These are phyloP conservation scores for Neurospora tetrasperma DNA, from an alignment of 495 filamentous ascomycete species.

Conservation along the genomic window DNA sequence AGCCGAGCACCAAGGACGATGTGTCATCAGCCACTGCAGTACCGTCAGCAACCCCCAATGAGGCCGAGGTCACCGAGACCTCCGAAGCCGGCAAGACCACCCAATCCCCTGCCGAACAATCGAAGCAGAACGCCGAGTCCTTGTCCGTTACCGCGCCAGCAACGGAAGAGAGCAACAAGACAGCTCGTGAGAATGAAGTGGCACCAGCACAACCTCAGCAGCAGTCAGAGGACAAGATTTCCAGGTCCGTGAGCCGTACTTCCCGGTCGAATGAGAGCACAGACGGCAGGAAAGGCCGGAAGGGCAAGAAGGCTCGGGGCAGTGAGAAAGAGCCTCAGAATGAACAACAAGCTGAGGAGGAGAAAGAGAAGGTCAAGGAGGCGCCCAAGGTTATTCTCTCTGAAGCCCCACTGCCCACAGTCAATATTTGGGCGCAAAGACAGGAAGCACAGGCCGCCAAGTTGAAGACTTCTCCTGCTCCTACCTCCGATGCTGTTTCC, in stretches of 20 bases:
- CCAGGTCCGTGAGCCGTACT: slow-evolving; percentile 23
- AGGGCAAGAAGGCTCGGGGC: slow-evolving; percentile 37
- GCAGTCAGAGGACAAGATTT: slow-evolving; percentile 17
- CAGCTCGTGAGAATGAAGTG: slow-evolving; percentile 12
- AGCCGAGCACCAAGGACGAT: slow-evolving; percentile 57
- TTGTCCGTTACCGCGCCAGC: slow-evolving; percentile 12
- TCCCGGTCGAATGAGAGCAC: slow-evolving; percentile 29
- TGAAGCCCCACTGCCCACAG: slow-evolving; percentile 67
- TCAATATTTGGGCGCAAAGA: slow-evolving; percentile 79
- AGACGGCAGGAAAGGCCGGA: slow-evolving; percentile 35
- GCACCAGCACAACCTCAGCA: slow-evolving; percentile 8
- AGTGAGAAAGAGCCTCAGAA: slow-evolving; percentile 34
- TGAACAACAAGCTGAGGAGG: slow-evolving; percentile 32
- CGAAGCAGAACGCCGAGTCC: slow-evolving; percentile 18
- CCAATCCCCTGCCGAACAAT: slow-evolving; percentile 13
- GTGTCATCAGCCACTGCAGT: slow-evolving; percentile 28
- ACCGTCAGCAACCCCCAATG: slow-evolving; percentile 53
- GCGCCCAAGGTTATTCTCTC: slow-evolving; percentile 50
- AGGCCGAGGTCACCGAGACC: slow-evolving; percentile 31
- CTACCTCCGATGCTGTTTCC: slow-evolving; percentile 7
- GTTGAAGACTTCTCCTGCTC: slow-evolving; percentile 39
- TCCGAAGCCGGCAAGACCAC: slow-evolving; percentile 23
- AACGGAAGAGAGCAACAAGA: slow-evolving; percentile 18
- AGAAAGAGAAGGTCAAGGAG: slow-evolving; percentile 37
- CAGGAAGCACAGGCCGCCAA: slow-evolving; percentile 56